Evolutionary conservation across 768 basidiomycete genomes (phyloP).

Genomic region (Leccinum arenicola): DNA sequence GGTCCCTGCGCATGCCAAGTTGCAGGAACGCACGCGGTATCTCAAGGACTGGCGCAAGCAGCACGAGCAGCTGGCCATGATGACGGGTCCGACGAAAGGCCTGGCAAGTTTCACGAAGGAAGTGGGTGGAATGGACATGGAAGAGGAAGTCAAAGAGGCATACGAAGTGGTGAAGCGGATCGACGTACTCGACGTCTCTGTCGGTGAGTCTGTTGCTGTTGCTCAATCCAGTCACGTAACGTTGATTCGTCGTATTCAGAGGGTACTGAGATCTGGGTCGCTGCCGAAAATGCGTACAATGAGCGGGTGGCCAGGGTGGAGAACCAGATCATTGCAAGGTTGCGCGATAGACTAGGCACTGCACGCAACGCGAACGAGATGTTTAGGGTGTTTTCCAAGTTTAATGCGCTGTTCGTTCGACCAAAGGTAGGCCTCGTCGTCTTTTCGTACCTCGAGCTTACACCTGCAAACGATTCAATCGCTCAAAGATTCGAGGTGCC

Average conservation of each 20-base stretch:
- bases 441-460: not conserved
- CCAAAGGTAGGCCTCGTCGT: slow-evolving; percentile 65
- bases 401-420: slow-evolving; percentile 94
- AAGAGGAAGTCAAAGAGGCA: slow-evolving; percentile 93
- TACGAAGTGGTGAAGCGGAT: slow-evolving; percentile 98
- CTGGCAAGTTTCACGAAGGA: slow-evolving; percentile 70
- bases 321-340: slow-evolving; percentile 94
- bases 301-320: slow-evolving; percentile 96
- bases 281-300: slow-evolving; percentile 96
- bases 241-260: slow-evolving; percentile 44
- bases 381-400: slow-evolving; percentile 99
- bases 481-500: slow-evolving; percentile 82
- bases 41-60: slow-evolving; percentile 92
- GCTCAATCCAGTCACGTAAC: not conserved
- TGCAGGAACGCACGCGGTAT: slow-evolving; percentile 86
- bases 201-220: slow-evolving; percentile 51
- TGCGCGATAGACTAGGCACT: slow-evolving; percentile 89
- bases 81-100: slow-evolving; percentile 94
- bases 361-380: slow-evolving; percentile 98
- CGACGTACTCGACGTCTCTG: slow-evolving; percentile 91
- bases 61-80: slow-evolving; percentile 94
- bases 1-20: slow-evolving; percentile 81
- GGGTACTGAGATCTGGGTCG: slow-evolving; percentile 97
- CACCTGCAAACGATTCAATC: not conserved
- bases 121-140: slow-evolving; percentile 94